Conservation (phyloP, 2,329 filamentous ascomycete genomes). For the Talaromyces piceae region DNA sequence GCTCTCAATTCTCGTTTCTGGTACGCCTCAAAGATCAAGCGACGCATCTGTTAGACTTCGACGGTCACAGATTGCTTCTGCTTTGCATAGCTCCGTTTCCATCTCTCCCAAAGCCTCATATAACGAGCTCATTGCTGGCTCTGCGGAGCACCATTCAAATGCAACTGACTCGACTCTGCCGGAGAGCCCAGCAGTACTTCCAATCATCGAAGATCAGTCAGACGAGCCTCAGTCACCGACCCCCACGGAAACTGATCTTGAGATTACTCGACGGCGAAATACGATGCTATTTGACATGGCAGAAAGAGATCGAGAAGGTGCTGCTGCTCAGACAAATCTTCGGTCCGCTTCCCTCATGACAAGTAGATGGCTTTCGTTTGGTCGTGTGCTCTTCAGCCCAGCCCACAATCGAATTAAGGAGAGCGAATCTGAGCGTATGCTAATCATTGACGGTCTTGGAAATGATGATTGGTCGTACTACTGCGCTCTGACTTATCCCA, state of each 20-base stretch:
- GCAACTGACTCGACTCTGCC: slow-evolving; percentile 17
- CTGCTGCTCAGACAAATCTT: slow-evolving; percentile 39
- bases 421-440: slow-evolving; percentile 35
- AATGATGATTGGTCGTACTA: slow-evolving; percentile 48
- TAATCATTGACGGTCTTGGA: slow-evolving; percentile 44
- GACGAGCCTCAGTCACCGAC: slow-evolving; percentile 21
- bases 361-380: slow-evolving; percentile 45
- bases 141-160: slow-evolving; percentile 30
- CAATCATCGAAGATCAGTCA: slow-evolving; percentile 17
- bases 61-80: slow-evolving; percentile 45
- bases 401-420: slow-evolving; percentile 39
- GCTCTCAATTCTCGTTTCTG: slow-evolving; percentile 17
- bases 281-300: slow-evolving; percentile 31
- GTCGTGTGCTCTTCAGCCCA: slow-evolving; percentile 44
- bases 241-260: slow-evolving; percentile 18
- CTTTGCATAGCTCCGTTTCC: slow-evolving; percentile 42
- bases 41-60: slow-evolving; percentile 36
- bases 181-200: slow-evolving; percentile 15
- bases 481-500: slow-evolving; percentile 42
- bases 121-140: slow-evolving; percentile 47
- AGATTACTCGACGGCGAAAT: slow-evolving; percentile 26
- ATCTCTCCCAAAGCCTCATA: slow-evolving; percentile 48
- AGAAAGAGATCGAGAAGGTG: slow-evolving; percentile 34
- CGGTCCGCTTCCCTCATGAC: slow-evolving; percentile 46
- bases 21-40: slow-evolving; percentile 21